Conservation (phyloP, 805 yeast genomes). For the Blastobotrys muscicola region DNA sequence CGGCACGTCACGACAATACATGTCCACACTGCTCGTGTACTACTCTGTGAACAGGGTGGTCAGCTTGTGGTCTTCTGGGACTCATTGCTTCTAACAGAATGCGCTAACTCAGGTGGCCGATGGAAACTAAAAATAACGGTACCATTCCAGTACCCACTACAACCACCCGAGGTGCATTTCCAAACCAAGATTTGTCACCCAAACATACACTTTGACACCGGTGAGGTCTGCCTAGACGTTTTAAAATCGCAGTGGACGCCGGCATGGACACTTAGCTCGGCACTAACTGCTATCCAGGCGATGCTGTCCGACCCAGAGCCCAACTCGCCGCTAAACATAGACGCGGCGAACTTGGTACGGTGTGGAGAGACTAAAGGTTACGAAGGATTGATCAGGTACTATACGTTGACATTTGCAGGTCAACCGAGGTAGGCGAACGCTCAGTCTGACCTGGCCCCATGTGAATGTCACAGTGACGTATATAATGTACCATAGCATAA, state of each 20-base stretch:
- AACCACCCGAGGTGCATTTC: constrained; percentile 41
- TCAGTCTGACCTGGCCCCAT: too few species aligned
- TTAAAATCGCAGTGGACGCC: constrained; percentile 31
- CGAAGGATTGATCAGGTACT: constrained; percentile 22
- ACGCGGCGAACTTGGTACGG: constrained; percentile 30
- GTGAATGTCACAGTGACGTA: too few species aligned
- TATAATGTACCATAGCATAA: constrained; percentile 2
- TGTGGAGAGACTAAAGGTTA: constrained; percentile 23
- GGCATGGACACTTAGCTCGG: constrained; percentile 31
- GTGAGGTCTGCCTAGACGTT: constrained; percentile 32
- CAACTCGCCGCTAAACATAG: constrained; percentile 31
- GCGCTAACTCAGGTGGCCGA: constrained; percentile 29
- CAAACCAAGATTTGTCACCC: constrained; percentile 28
- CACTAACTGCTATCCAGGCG: constrained; percentile 29
- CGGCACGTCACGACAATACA: too few species aligned
- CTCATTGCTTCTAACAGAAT: too few species aligned
- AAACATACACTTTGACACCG: constrained; percentile 30
- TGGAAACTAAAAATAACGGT: constrained; percentile 39
- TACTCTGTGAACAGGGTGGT: too few species aligned
- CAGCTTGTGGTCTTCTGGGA: too few species aligned
- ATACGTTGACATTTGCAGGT: constrained; percentile 8
- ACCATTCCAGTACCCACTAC: constrained; percentile 36
- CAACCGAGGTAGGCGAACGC: too few species aligned
- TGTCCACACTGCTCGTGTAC: too few species aligned
- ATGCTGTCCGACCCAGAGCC: constrained; percentile 31